Percentiles rank a stretch among this genome's conserved stretches.
These are phyloP conservation scores for Gardenia jasminoides DNA, from an alignment of 257 asterid genomes.

Conservation along the genomic window DNA sequence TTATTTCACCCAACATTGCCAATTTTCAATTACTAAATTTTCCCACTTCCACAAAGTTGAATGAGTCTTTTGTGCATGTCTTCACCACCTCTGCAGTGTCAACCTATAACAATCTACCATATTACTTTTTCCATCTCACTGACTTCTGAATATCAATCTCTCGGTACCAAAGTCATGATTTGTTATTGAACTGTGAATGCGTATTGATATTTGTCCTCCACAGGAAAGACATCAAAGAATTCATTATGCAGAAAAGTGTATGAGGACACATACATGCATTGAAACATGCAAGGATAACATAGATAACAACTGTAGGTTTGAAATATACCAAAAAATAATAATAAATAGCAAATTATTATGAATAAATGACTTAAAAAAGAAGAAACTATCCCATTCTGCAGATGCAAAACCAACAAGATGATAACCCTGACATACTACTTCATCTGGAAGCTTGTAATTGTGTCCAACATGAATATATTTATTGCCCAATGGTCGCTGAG, in stretches of 20 bases:
- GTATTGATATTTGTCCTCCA: background rate
- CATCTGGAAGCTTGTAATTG: background rate
- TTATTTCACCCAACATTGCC: no score
- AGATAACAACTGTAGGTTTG: background rate
- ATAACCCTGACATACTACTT: background rate
- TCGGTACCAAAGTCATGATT: background rate
- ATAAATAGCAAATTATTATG: background rate
- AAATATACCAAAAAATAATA: background rate
- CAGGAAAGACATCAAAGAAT: background rate
- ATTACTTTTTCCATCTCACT: background rate
- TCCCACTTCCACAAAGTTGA: background rate
- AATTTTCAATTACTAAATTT: background rate
- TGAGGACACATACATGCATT: background rate
- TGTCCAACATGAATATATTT: background rate
- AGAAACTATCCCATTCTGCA: background rate
- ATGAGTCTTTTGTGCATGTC: background rate
- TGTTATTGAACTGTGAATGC: background rate
- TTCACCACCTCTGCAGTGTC: background rate
- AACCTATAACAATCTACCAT: background rate
- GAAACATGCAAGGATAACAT: background rate
- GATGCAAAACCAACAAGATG: background rate
- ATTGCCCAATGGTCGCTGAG: background rate
- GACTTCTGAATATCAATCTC: background rate
- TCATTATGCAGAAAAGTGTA: background rate
- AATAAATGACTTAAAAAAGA: background rate